These are phyloP conservation scores for Phytophthora rubi DNA, from an alignment of 352 stramenopile species.

Conservation along the genomic window DNA sequence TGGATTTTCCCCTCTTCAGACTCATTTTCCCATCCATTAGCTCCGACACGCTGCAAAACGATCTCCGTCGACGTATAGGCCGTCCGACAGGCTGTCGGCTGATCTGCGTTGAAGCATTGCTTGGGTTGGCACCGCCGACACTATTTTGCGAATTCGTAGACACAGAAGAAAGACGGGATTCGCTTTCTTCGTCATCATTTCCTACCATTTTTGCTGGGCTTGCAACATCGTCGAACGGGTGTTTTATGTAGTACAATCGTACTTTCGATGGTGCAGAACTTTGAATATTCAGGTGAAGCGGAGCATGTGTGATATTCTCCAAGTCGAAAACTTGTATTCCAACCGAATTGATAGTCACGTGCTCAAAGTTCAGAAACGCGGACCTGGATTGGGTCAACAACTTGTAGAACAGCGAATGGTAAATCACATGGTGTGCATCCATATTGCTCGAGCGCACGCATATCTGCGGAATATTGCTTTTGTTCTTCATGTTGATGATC, in stretches of 20 bases:
- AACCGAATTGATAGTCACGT: constrained; percentile 84
- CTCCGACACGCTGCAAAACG: constrained; percentile 76
- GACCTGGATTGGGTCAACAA: constrained; percentile 84
- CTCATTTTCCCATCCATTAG: constrained; percentile 42
- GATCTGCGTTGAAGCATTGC: constrained; percentile 33
- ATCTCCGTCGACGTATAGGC: constrained; percentile 70
- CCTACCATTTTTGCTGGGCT: constrained; percentile 24
- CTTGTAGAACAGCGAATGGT: constrained; percentile 92
- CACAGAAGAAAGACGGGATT: constrained; percentile 20
- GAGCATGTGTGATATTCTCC: constrained; percentile 89
- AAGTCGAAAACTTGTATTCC: constrained; percentile 90
- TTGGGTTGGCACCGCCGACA: constrained; percentile 23
- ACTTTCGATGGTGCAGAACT: constrained; percentile 78
- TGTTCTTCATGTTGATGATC: constrained; percentile 90
- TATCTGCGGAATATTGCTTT: constrained; percentile 84
- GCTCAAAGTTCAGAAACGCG: constrained; percentile 89
- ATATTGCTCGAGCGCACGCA: constrained; percentile 92
- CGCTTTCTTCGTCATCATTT: constrained; percentile 23
- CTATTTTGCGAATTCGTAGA: constrained; percentile 39
- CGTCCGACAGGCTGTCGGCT: constrained; percentile 31
- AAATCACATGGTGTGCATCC: constrained; percentile 91
- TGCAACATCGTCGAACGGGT: constrained; percentile 41
- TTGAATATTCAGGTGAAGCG: constrained; percentile 80
- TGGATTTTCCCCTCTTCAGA: constrained; percentile 50
- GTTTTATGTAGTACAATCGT: constrained; percentile 75